Conservation (phyloP, 805 yeast genomes). For the Martiniozyma abietophila region DNA sequence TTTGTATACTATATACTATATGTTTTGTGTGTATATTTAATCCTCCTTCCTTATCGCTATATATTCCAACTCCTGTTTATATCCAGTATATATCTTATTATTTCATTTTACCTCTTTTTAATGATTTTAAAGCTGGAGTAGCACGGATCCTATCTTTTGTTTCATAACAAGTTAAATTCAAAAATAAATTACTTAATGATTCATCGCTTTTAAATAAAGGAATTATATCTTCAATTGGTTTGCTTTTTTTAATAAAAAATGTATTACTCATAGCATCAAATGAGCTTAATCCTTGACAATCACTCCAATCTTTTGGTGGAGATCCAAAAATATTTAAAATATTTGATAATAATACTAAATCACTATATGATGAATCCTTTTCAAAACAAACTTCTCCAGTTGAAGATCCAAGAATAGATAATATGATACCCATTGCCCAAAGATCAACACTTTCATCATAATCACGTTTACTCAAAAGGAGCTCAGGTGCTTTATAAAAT, state of each 20-base stretch:
- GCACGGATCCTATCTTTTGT: constrained; percentile 27
- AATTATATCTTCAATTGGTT: constrained; percentile 21
- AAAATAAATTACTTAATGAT: constrained; percentile 24
- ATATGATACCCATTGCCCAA: constrained; percentile 62
- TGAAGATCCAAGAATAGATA: constrained; percentile 41
- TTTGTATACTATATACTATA: constrained; percentile 15
- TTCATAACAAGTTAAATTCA: constrained; percentile 36
- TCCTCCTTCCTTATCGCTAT: no score
- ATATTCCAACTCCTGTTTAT: neutral
- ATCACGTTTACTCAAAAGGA: constrained; percentile 47
- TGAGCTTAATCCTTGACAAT: constrained; percentile 29
- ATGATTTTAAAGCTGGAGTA: constrained; percentile 13
- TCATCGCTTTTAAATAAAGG: constrained; percentile 23
- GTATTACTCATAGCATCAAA: constrained; percentile 26
- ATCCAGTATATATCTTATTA: constrained; percentile 1
- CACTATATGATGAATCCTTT: constrained; percentile 37
- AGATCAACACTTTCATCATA: constrained; percentile 54
- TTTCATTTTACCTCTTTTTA: neutral
- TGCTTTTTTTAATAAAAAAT: constrained; percentile 18
- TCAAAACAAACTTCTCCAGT: constrained; percentile 31
- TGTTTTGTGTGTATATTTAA: constrained; percentile 8
- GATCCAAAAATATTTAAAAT: constrained; percentile 66
- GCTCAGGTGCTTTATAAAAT: constrained; percentile 65
- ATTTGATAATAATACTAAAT: constrained; percentile 46
- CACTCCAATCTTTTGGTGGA: constrained; percentile 42